Base-by-base conservation (phyloP, 2,329 filamentous ascomycete species). In the Penicillium sclerotigenum region DNA sequence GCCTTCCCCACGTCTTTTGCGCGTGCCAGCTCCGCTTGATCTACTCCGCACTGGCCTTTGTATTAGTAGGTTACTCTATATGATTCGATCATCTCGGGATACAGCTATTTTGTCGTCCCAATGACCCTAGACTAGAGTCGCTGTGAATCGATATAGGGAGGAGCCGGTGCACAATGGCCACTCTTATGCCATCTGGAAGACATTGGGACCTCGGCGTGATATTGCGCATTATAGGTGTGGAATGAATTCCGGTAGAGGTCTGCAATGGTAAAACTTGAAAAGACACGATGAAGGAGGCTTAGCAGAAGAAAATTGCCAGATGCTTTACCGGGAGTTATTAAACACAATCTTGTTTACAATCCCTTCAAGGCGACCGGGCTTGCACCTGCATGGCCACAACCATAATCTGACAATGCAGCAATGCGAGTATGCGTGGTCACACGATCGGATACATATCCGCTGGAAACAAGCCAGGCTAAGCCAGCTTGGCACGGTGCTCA, bases 371-470 rank as follows among this genome's bases (percentile, higher is more conserved):
- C 34, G n/a, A 37, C 37, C 33, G 13, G 36, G 42, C 37, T n/a
- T n/a, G n/a, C n/a, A n/a, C n/a, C 26, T 49, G 31, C 42, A 56
- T 22, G 22, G 18, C 18, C 34, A 9, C 34, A 18, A 36, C 5
- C 34, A 31, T 38, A 31, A 45, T 42, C 34, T 54, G 8, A 55
- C 81, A 77, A 20, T 31, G 14, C 14, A 77, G 53, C 81, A 78
- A 77, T 78, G 33, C 53, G 67, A 65, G 66, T 65, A 11, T 86
- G 83, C 68, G 82, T 86, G 3, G 73, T 85, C 78, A 83, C 16
- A 83, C 83, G 22, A 86, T 86, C 49, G 84, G 83, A 60, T 86
- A 83, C 83, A 85, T 86, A 64, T 83, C 79, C 22, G 84, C 83
- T 0, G 74, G 78, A 56, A 80, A 78, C n/a, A 65, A 69, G 16